Percentiles rank a stretch among this genome's conserved stretches.
phyloP scores from a whole-genome alignment of 306 rosid genomes.

The Casuarina equisetifolia region DNA sequence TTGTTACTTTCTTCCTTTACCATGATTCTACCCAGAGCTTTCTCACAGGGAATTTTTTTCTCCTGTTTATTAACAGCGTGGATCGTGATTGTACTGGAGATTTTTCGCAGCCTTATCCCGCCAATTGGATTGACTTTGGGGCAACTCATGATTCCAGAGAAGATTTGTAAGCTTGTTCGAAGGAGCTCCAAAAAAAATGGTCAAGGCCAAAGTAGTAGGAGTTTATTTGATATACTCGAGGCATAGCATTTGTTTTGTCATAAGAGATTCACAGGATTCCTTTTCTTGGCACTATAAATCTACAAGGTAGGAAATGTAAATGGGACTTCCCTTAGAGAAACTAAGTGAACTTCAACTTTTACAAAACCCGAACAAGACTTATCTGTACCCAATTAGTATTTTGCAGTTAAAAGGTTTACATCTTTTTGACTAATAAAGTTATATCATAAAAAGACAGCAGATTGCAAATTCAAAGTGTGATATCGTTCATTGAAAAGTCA shows the following conservation, averaged over 20 bases:
- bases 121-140: constrained; percentile 38
- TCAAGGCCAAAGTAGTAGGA: not conserved
- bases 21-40: constrained; percentile 14
- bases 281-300: constrained; percentile 10
- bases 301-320: constrained; percentile 26
- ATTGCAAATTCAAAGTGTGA: not conserved
- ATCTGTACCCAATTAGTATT: not conserved
- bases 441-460: not conserved
- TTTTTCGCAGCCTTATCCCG: constrained; percentile 34
- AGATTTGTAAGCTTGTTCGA: constrained; percentile 18
- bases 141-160: constrained; percentile 20
- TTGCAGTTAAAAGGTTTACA: not conserved
- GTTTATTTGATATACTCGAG: constrained; percentile 1
- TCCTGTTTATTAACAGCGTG: constrained; percentile 45
- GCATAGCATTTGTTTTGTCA: not conserved
- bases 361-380: too few relatives aligned
- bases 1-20: constrained; percentile 17
- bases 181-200: constrained; percentile 21
- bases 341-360: not conserved
- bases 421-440: not conserved
- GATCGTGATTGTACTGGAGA: constrained; percentile 38
- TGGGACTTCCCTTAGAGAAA: constrained; percentile 1
- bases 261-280: constrained; percentile 9
- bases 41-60: constrained; percentile 27
- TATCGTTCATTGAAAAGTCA: not conserved